Evolutionary conservation across 495 filamentous ascomycete species (phyloP), one percentile per base, ranked within the genome.

Genomic region (Penicillium roqueforti): DNA sequence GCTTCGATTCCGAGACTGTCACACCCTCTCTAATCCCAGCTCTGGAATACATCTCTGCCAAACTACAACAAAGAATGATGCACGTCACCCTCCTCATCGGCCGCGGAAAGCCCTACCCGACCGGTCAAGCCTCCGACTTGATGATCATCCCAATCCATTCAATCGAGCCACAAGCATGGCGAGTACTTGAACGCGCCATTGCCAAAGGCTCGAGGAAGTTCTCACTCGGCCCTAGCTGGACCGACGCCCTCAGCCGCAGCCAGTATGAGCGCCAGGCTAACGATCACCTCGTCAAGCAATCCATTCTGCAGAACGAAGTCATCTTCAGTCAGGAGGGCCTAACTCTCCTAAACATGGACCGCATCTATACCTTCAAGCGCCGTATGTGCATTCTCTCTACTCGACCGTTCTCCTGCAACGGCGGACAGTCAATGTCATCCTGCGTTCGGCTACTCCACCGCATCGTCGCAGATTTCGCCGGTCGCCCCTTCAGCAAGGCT

Each of bases 311-410:
- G 61, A 85, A 88, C 59, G 82, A 87, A 45, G 72, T 85, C 28
- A 70, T 89, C 50, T 89, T 86, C 73, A 79, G 81, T 25, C 81
- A 83, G n/a, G 84, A 86, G 42, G 84, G 83, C 32, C 70, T 91
- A 28, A 87, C 81, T 1, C 66, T 89, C 28, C 68, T 89, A 1
- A 82, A 80, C 14, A 78, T 89, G 39, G 86, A 91, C 66, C 80
- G 84, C 51, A 73, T 89, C 59, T 89, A 88, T 68, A 87, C 81
- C 39, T 85, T 91, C 72, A 87, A 88, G 60, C 76, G 79, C 29
- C 76, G 82, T 4, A 74, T 88, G 3, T 80, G 81, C 50, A 75
- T 80, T 16, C 80, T 86, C 49, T 74, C 79, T 8, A 69, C 60
- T 40, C 67, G 59, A 34, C 56, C 63, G 8, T 65, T 57, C 53